phyloP scores from a whole-genome alignment of 2,329 filamentous ascomycete species.

The Helotiales sp. region DNA sequence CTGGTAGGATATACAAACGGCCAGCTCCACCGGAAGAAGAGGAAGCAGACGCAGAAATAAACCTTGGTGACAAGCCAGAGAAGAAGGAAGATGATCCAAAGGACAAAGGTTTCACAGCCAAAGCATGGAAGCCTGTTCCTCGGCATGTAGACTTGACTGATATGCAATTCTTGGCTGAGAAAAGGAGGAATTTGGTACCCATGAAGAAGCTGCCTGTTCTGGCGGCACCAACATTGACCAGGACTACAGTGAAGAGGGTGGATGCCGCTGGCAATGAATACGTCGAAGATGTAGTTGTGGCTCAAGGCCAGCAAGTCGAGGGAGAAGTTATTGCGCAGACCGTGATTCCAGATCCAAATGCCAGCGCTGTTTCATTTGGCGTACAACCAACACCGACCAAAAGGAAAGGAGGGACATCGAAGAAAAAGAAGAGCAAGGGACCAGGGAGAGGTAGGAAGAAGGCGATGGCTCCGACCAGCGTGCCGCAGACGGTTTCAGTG shows the following conservation, averaged over 20 bases:
- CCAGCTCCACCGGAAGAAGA: slow-evolving; percentile 63
- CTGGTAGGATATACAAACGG: slow-evolving; percentile 74
- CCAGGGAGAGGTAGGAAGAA: slow-evolving; percentile 78
- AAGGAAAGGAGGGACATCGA: slow-evolving; percentile 56
- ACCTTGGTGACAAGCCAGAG: slow-evolving; percentile 51
- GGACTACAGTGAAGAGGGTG: slow-evolving; percentile 75
- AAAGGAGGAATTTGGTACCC: slow-evolving; percentile 60
- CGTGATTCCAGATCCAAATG: slow-evolving; percentile 60
- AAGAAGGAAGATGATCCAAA: slow-evolving; percentile 56
- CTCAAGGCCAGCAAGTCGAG: slow-evolving; percentile 76
- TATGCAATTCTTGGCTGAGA: slow-evolving; percentile 59
- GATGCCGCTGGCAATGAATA: slow-evolving; percentile 80
- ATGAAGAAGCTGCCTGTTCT: slow-evolving; percentile 50
- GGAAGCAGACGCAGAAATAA: slow-evolving; percentile 50
- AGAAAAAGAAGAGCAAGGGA: slow-evolving; percentile 79
- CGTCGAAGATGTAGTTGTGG: slow-evolving; percentile 79
- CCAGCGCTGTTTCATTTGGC: slow-evolving; percentile 36
- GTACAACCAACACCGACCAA: slow-evolving; percentile 49
- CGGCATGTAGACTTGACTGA: slow-evolving; percentile 55
- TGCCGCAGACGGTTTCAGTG: slow-evolving; percentile 12
- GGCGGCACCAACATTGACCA: slow-evolving; percentile 63
- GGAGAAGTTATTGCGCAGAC: slow-evolving; percentile 74
- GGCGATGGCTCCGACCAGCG: slow-evolving; percentile 44
- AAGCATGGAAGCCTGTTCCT: slow-evolving; percentile 62
- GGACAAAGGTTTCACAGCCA: slow-evolving; percentile 54